phyloP scores from a whole-genome alignment of 1,284 basidiomycete genomes.

The Abortiporus biennis region DNA sequence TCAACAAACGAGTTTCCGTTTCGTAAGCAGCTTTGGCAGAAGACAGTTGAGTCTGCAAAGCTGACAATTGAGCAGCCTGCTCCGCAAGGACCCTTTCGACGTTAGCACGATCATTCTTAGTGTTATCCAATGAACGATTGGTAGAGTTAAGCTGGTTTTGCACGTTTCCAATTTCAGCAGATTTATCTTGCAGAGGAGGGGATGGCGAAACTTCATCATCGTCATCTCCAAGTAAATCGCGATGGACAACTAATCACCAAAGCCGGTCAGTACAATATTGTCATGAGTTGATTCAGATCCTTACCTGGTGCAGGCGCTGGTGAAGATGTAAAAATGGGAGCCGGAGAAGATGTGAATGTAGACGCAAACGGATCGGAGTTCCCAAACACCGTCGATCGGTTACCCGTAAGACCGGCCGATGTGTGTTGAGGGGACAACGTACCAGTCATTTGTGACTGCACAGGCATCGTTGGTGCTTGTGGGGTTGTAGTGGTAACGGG shows the following conservation, averaged over 20 bases:
- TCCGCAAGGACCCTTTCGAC: constrained; percentile 54
- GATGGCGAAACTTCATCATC: constrained; percentile 50
- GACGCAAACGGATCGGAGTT: constrained; percentile 37
- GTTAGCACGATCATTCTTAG: constrained; percentile 51
- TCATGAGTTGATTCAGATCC: not conserved
- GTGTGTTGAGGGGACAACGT: constrained; percentile 21
- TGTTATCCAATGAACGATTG: constrained; percentile 56
- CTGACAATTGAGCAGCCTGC: constrained; percentile 65
- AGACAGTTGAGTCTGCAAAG: constrained; percentile 70
- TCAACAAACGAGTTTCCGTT: constrained; percentile 74
- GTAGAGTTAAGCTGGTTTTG: constrained; percentile 85
- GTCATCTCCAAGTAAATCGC: constrained; percentile 68
- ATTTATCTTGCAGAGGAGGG: constrained; percentile 57
- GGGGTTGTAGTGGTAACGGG: constrained; percentile 37
- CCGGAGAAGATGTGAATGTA: not conserved
- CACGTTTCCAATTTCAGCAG: constrained; percentile 80
- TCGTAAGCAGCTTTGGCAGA: constrained; percentile 80
- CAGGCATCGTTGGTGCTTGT: constrained; percentile 17
- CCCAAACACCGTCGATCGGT: constrained; percentile 16
- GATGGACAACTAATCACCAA: constrained; percentile 24
- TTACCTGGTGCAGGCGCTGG: constrained; percentile 10
- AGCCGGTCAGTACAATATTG: constrained; percentile 2
- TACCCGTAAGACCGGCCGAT: constrained; percentile 14
- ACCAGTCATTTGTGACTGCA: constrained; percentile 35
- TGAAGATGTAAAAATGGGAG: not conserved